phyloP scores from a whole-genome alignment of 2,329 filamentous ascomycete genomes.

The Myriangium duriaei region DNA sequence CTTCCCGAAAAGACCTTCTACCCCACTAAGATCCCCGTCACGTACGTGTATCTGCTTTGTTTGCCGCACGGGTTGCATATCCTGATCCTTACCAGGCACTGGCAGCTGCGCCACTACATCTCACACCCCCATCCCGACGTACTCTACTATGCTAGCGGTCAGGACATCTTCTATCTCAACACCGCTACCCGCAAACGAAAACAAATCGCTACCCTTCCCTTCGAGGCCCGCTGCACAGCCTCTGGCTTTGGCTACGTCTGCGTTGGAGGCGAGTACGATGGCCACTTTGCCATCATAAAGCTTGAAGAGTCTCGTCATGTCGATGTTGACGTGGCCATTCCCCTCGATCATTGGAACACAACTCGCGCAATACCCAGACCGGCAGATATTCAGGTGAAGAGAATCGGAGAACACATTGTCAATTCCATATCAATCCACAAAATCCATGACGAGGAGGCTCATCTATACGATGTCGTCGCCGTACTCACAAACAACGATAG shows the following conservation, averaged over 20 bases:
- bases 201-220: slow-evolving; percentile 56
- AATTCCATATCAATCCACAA: slow-evolving; percentile 56
- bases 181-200: slow-evolving; percentile 57
- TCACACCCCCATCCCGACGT: slow-evolving; percentile 64
- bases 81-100: slow-evolving; percentile 46
- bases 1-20: slow-evolving; percentile 34
- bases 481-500: slow-evolving; percentile 84
- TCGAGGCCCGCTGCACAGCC: slow-evolving; percentile 70
- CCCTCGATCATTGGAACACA: slow-evolving; percentile 25
- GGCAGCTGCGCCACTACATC: slow-evolving; percentile 82
- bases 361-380: slow-evolving; percentile 37
- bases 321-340: slow-evolving; percentile 46
- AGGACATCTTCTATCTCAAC: slow-evolving; percentile 49
- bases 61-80: slow-evolving; percentile 9
- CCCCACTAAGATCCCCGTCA: slow-evolving; percentile 36
- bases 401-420: slow-evolving; percentile 51
- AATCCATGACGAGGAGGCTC: slow-evolving; percentile 38
- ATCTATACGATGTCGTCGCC: slow-evolving; percentile 46
- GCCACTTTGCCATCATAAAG: slow-evolving; percentile 73
- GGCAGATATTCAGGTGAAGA: slow-evolving; percentile 41
- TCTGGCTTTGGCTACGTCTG: slow-evolving; percentile 80
- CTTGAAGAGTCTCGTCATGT: slow-evolving; percentile 33
- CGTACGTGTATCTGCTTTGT: slow-evolving; percentile 27
- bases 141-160: slow-evolving; percentile 73
- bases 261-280: slow-evolving; percentile 70